Conservation (phyloP, 2,329 filamentous ascomycete species). For the Curvularia hawaiiensis region DNA sequence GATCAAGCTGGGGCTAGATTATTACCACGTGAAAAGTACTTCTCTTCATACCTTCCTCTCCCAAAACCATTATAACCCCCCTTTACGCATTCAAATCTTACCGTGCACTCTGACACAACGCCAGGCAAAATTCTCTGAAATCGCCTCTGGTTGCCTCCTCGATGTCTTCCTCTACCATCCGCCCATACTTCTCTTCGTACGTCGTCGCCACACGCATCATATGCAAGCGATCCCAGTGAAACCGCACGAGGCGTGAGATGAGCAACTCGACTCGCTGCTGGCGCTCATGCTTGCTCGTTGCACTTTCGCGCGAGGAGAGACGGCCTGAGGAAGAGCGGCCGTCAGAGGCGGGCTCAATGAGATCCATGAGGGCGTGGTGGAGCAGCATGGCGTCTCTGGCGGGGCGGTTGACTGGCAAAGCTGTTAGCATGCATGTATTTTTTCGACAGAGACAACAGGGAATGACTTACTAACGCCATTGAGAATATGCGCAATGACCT, state of each 20-base stretch:
- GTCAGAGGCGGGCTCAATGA: conserved; percentile 46
- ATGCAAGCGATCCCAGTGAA: conserved; percentile 91
- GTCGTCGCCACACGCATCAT: conserved; percentile 79
- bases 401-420: conserved; percentile 72
- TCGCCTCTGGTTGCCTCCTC: conserved; percentile 76
- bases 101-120: conserved; percentile 54
- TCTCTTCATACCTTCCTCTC: too few relatives aligned
- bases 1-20: too few relatives aligned
- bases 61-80: too few relatives aligned
- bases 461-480: conserved; percentile 72
- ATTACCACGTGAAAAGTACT: too few relatives aligned
- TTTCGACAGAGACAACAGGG: neutral
- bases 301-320: conserved; percentile 13
- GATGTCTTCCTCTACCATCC: conserved; percentile 77
- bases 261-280: conserved; percentile 80
- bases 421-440: neutral
- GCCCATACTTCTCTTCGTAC: conserved; percentile 77
- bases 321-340: conserved; percentile 24
- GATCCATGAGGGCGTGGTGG: conserved; percentile 78
- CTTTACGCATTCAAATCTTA: neutral
- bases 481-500: conserved; percentile 91
- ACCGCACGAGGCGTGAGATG: conserved; percentile 82
- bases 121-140: conserved; percentile 77
- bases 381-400: conserved; percentile 90
- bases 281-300: conserved; percentile 45